Evolutionary conservation across 2,329 filamentous ascomycete species (phyloP), one percentile per base, ranked within the genome.

Genomic region (Ceratocystis destructans): DNA sequence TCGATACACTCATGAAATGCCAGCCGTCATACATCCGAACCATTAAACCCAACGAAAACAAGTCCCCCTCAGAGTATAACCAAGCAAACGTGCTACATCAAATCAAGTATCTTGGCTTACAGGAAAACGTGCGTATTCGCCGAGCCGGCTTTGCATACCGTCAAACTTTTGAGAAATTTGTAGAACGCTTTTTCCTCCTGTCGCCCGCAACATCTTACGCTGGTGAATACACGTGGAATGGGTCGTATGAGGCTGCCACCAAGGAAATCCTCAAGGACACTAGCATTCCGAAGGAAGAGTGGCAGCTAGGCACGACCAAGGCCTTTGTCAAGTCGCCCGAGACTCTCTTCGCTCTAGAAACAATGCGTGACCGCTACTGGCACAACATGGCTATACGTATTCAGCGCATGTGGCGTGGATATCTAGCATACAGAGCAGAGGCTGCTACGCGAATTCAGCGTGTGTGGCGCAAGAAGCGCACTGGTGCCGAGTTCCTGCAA

Each of bases 21-120:
- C 90, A 94, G 71, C 94, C 94, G 1, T 96, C 92, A 2, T 99
- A 99, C 73, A 99, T 99, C 72, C 90, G 94, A 74, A 99, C 94
- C 0, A 97, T 99, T 79, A 99, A 99, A 77, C 94, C 94, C 1
- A 99, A 99, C 78, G 94, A 99, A 77, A 97, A 96, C 79, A 99
- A 97, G 76, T 96, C 92, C 2, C 88, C 91, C 0, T 87, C 85
- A 10, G 94, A 99, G 74, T 99, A 96, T 76, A 96, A 96, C 71
- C 82, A 83, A 22, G 85, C 86, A 37, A 97, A 97, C 71, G 94
- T 99, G 22, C 81, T 97, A 72, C 94, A 99, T 80, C 94, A 99
- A 75, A 90, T 97, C 82, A 97, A 99, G 74, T 99, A 99, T 72
- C 87, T 99, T 15, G 94, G 94, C 84, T 80, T 99, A n/a, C 93